phyloP scores from a whole-genome alignment of 306 rosid genomes.

The Arachis stenosperma region DNA sequence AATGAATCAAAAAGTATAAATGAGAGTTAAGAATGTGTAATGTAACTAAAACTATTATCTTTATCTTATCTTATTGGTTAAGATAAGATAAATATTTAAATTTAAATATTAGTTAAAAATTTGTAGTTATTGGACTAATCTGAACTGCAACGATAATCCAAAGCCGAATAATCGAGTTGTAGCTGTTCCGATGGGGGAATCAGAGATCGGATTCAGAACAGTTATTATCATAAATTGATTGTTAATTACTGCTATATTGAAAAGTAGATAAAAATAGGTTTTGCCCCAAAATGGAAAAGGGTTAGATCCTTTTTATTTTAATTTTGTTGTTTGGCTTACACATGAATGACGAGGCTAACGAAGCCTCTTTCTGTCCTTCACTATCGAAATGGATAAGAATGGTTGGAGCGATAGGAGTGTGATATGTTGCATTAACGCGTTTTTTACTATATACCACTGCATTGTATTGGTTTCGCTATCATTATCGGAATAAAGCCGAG shows the following conservation, averaged over 20 bases:
- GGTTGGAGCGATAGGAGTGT: background rate
- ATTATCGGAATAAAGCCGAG: conserved; percentile 13
- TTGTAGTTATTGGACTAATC: no score
- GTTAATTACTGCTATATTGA: background rate
- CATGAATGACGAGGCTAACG: background rate
- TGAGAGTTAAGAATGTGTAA: no score
- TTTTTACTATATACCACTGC: background rate
- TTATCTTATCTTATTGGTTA: no score
- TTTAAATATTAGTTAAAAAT: no score
- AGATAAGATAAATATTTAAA: no score
- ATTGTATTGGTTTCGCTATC: conserved; percentile 6
- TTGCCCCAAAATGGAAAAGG: conserved; percentile 12
- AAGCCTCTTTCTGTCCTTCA: conserved; percentile 30
- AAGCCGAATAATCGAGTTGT: no score
- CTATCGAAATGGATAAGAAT: conserved; percentile 42
- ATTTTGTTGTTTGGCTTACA: background rate
- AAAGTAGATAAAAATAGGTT: conserved; percentile 11
- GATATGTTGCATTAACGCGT: conserved; percentile 36
- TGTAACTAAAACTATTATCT: fast-evolving
- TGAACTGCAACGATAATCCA: no score
- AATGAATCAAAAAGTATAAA: no score
- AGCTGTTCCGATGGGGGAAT: no score
- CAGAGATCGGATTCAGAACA: no score
- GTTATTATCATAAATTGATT: background rate
- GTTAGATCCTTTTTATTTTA: conserved; percentile 14